Conservation (phyloP, 805 yeast species). For the Starmerella floricola region DNA sequence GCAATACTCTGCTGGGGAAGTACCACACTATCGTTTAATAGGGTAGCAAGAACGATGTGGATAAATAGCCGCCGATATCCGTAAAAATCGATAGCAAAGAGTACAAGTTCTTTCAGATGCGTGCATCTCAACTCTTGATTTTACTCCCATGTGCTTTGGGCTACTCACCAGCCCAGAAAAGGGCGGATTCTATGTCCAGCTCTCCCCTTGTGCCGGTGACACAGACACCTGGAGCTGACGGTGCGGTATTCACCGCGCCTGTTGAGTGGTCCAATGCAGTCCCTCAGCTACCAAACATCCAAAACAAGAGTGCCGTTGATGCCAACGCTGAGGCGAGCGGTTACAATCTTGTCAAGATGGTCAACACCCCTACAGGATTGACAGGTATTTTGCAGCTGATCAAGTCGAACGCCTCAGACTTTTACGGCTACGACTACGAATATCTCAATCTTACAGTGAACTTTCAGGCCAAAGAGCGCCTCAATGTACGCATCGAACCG, state of each 20-base stretch:
- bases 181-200: not conserved
- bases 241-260: not conserved
- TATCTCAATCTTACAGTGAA: not conserved
- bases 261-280: not conserved
- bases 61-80: too few species aligned
- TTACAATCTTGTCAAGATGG: not conserved
- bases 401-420: not conserved
- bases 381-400: not conserved
- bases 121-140: too few species aligned
- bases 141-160: too few species aligned
- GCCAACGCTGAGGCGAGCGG: not conserved
- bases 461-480: constrained; percentile 1
- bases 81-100: too few species aligned
- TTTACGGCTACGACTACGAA: constrained; percentile 3
- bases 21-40: too few species aligned
- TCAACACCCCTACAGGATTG: not conserved
- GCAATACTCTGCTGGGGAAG: too few species aligned
- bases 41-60: too few species aligned
- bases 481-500: not conserved
- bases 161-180: too few species aligned
- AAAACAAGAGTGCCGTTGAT: not conserved
- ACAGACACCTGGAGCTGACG: not conserved
- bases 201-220: not conserved
- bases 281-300: constrained; percentile 1
- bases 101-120: too few species aligned